Evolutionary conservation across 768 basidiomycete genomes (phyloP), one percentile per base, ranked within the genome.

Genomic region (Tulasnella sp.): DNA sequence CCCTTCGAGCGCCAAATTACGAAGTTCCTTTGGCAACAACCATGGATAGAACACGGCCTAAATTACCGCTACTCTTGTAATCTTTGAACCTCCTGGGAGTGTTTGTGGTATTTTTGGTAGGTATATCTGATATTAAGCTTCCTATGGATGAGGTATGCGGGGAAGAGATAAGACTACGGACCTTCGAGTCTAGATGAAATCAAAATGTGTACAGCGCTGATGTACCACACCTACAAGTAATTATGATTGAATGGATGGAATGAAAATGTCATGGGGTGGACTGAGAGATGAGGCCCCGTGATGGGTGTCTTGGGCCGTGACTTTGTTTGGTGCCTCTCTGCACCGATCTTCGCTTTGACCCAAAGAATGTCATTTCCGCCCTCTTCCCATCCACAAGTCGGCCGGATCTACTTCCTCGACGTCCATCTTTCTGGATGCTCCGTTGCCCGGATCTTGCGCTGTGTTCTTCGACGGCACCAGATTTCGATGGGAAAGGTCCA

Each of bases 141-240:
- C 61, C 29, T 67, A 16, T n/a, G 61, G 10, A 67, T 67, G 61
- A 67, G 61, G 61, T 32, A 35, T 67, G 61, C 61, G 61, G 61
- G 61, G 61, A 67, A 67, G 61, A 67, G 61, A 67, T 67, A 67
- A 67, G 61, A 4, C 29, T 18, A 67, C 61, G 29, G 61, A 67
- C 29, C 61, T 67, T 20, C 29, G 10, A 57, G n/a, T 57, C 55
- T 26, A 20, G 5, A 29, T 67, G 61, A 67, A 67, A 35, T 26
- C 29, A 35, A 67, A 51, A 67, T 35, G 26, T 26, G 15, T 67
- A 29, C 61, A 67, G 23, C 26, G 15, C 18, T 10, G 26, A 26
- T 5, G 13, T 32, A 32, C 26, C 4, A 35, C 13, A 15, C 13
- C 13, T 32, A 29, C 61, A 16, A 67, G 61, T 35, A 18, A 26